Evolutionary conservation across 352 stramenopile species (phyloP).

Genomic region (Pythium insidiosum): DNA sequence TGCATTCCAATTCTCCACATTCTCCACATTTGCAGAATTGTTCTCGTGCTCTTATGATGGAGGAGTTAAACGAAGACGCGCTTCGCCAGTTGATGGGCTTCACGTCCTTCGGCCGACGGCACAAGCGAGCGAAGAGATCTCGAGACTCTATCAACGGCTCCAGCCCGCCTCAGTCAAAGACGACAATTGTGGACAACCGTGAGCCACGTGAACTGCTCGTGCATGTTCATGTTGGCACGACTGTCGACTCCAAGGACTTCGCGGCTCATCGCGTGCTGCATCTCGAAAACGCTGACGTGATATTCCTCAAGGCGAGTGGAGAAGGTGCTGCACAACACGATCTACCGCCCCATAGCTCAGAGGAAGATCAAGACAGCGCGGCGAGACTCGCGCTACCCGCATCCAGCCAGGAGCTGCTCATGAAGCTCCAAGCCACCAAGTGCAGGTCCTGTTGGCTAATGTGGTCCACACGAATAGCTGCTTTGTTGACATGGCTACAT

Average conservation of each 20-base stretch:
- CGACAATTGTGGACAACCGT: too few relatives aligned
- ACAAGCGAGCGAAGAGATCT: conserved; percentile 6
- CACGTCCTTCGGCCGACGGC: conserved; percentile 37
- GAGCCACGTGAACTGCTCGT: background rate
- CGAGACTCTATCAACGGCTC: too few relatives aligned
- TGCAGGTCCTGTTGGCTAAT: conserved; percentile 7
- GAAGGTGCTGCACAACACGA: too few relatives aligned
- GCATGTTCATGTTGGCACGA: conserved; percentile 11
- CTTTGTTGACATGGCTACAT: conserved; percentile 12
- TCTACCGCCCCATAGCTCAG: too few relatives aligned
- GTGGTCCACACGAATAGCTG: conserved; percentile 14
- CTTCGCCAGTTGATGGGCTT: conserved; percentile 53
- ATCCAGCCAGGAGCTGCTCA: conserved; percentile 6
- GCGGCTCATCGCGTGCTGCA: background rate
- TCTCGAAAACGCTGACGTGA: background rate
- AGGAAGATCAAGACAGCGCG: too few relatives aligned
- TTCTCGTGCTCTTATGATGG: too few relatives aligned
- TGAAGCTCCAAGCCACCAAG: conserved; percentile 7
- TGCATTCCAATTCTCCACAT: too few relatives aligned
- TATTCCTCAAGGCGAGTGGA: too few relatives aligned
- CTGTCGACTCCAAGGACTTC: background rate
- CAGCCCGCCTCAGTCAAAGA: too few relatives aligned
- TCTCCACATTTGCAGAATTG: too few relatives aligned
- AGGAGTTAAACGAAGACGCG: conserved; percentile 15
- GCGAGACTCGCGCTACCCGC: conserved; percentile 1